A percentile compares a stretch with the other conserved stretches of the same genome.
phyloP scores from a whole-genome alignment of 306 rosid genomes.

The Lathyrus tuberosus region DNA sequence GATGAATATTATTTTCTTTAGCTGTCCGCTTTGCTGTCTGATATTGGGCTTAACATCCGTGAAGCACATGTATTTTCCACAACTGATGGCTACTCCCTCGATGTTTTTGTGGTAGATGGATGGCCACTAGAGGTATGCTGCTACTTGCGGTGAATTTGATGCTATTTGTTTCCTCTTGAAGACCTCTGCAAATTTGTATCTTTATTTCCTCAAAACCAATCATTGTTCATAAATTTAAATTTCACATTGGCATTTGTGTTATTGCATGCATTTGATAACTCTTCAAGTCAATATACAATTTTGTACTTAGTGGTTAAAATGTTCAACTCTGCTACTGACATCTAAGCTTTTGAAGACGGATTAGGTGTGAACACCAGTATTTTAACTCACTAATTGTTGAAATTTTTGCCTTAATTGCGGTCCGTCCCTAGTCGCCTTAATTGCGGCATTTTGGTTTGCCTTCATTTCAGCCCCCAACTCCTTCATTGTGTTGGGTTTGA shows the following conservation, averaged over 20 bases:
- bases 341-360: slow-evolving; percentile 28
- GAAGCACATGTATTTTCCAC: slow-evolving; percentile 66
- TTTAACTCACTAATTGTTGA: slow-evolving; percentile 15
- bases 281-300: slow-evolving; percentile 29
- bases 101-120: slow-evolving; percentile 59
- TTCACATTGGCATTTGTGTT: slow-evolving; percentile 17
- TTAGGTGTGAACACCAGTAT: slow-evolving; percentile 10
- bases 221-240: slow-evolving; percentile 5
- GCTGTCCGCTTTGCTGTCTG: slow-evolving; percentile 64
- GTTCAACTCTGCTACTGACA: slow-evolving; percentile 20
- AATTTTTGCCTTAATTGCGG: too few relatives aligned
- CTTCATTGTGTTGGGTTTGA: too few relatives aligned
- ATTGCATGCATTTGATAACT: slow-evolving; percentile 28
- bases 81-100: slow-evolving; percentile 60
- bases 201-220: slow-evolving; percentile 1
- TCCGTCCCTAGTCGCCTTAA: too few relatives aligned
- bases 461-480: too few relatives aligned
- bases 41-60: slow-evolving; percentile 62
- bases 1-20: slow-evolving; percentile 39
- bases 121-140: slow-evolving; percentile 52
- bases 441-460: too few relatives aligned
- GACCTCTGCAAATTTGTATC: slow-evolving; percentile 9
- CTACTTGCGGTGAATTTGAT: slow-evolving; percentile 19
- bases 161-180: slow-evolving; percentile 24
- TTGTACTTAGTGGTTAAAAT: slow-evolving; percentile 28